phyloP scores from a whole-genome alignment of 352 stramenopile genomes.

The Pythium coloratum region DNA sequence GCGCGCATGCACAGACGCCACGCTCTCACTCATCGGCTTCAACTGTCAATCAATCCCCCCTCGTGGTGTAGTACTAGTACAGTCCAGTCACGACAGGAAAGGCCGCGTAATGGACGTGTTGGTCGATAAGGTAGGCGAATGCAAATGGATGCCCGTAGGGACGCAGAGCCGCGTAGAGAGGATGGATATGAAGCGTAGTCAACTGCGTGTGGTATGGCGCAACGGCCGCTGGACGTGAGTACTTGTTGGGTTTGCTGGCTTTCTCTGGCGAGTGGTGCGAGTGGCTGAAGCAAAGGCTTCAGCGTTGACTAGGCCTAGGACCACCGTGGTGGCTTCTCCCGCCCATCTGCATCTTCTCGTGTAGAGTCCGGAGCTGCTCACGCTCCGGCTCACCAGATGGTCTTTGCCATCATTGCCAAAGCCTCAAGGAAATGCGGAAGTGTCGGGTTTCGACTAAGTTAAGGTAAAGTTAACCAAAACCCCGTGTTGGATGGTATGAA shows the following conservation, averaged over 20 bases:
- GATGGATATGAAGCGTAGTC: too few relatives aligned
- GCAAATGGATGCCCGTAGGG: too few relatives aligned
- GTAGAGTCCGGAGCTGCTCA: background rate
- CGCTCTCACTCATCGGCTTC: background rate
- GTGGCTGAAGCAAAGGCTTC: background rate
- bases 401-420: background rate
- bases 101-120: too few relatives aligned
- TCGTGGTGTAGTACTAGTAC: too few relatives aligned
- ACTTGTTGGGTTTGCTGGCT: background rate
- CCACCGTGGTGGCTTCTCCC: background rate
- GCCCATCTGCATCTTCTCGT: background rate
- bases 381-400: background rate
- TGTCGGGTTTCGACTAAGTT: background rate
- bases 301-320: background rate
- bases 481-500: conserved; percentile 4
- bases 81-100: too few relatives aligned
- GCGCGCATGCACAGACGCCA: background rate
- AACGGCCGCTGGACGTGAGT: too few relatives aligned
- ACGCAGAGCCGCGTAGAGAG: too few relatives aligned
- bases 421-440: background rate
- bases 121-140: too few relatives aligned
- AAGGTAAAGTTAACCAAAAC: background rate
- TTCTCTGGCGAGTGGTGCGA: background rate
- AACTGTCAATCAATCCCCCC: too few relatives aligned
- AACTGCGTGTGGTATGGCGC: too few relatives aligned